Base-by-base conservation (phyloP, 2,329 filamentous ascomycete genomes). In the Claviceps pusilla region DNA sequence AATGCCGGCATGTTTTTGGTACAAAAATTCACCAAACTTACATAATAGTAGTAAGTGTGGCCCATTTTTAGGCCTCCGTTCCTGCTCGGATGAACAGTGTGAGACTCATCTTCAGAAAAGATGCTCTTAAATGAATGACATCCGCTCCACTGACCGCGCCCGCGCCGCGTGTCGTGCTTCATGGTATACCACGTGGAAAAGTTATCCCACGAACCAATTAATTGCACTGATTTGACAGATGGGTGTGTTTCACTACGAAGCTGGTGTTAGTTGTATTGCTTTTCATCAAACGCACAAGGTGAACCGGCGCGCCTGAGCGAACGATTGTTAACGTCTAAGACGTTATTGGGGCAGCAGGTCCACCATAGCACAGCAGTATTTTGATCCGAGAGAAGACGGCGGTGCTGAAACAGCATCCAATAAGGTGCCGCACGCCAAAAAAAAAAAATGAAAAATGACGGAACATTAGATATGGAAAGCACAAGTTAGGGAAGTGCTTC, bases 161-260 rank as follows among this genome's bases (percentile, higher is more conserved):
- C 86, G 61, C 86, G 82, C 65, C 86, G 82, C 59, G 72, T 73
- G 70, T 97, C 91, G 62, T 83, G 80, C 66, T 91, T 82, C 83
- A 97, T 89, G 48, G 74, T 74, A 73, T 95, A 91, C 51, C 81
- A 74, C 64, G 78, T 82, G 57, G 77, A 75, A 71, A 96, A 96
- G 73, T 95, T 95, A 73, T 96, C 90, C 91, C 91, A 97, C 59
- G 89, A 95, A 58, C 91, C 91, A 62, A 93, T 76, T 48, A 96
- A 77, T 64, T 87, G 82, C 60, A 96, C 87, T 48, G 84, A 84
- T 58, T 77, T 76, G 58, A 82, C 76, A 52, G 78, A 76, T 59
- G 78, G 76, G 60, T 77, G 68, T 54, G 81, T 82, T 70, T 79
- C 75, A 64, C 81, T 84, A 65, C 55, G 61, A 62, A 57, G 48